Percentiles rank a stretch among this genome's conserved stretches.
These are phyloP conservation scores for Alternaria burnsii DNA, from an alignment of 2,329 filamentous ascomycete genomes.

Conservation along the genomic window DNA sequence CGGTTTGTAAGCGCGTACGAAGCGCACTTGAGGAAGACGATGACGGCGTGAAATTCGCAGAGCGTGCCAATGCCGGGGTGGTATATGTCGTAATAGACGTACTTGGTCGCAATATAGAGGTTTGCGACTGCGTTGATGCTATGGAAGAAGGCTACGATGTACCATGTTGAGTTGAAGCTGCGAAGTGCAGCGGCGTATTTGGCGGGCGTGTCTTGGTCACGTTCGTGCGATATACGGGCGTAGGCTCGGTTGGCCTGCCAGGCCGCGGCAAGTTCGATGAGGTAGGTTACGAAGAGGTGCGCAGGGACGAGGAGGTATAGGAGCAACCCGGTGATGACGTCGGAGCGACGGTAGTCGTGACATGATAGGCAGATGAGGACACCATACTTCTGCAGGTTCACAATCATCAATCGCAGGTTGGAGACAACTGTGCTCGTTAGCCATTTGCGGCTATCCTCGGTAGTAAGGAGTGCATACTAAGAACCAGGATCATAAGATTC, in stretches of 20 bases:
- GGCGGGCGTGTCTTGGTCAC: constrained; percentile 60
- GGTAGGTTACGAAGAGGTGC: constrained; percentile 87
- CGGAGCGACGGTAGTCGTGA: constrained; percentile 83
- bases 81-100: constrained; percentile 90
- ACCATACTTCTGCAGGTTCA: constrained; percentile 98
- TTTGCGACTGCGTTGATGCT: constrained; percentile 83
- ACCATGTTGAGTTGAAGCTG: constrained; percentile 78
- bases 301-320: constrained; percentile 90
- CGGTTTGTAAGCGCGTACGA: constrained; percentile 97
- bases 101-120: constrained; percentile 79
- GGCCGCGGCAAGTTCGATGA: constrained; percentile 86
- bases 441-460: neutral
- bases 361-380: constrained; percentile 91
- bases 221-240: constrained; percentile 59
- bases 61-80: constrained; percentile 93
- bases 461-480: constrained; percentile 65
- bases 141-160: constrained; percentile 80
- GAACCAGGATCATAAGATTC: constrained; percentile 93
- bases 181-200: constrained; percentile 68
- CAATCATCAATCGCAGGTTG: constrained; percentile 92
- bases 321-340: constrained; percentile 76
- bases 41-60: constrained; percentile 88
- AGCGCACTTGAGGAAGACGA: constrained; percentile 95
- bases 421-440: constrained; percentile 74
- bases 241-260: constrained; percentile 76